Evolutionary conservation across 768 basidiomycete species (phyloP), one percentile per base, ranked within the genome.

Genomic region (Amanita muscaria): DNA sequence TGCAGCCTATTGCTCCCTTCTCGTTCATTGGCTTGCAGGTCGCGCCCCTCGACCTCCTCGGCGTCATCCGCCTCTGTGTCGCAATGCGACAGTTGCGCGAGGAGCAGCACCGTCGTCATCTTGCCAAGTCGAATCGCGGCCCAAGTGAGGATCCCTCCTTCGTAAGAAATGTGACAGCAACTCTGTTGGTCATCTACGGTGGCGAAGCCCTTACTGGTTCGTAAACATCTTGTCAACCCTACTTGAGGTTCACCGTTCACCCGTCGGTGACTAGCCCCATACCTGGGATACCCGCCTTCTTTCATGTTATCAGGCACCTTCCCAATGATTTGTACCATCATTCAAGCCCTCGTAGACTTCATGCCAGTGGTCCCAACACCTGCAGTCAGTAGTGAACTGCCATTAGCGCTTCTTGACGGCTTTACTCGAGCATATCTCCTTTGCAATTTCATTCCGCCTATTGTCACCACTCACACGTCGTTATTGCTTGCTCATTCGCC

Each of bases 361-460:
- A 59, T 89, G 5, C 88, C 88, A 1, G 46, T 53, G 22, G 70
- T 75, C 2, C 84, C 77, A 37, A 57, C 58, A 1, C 65, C 77
- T 31, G 67, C 72, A 3, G 65, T 77, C 40, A 56, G 67, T 48
- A 69, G 70, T 24, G 90, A 94, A 57, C 65, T 91, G 9, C 83
- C 83, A 1, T 61, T 91, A 9, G 67, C 88, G 1, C 45, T 89
- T 34, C 51, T 90, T 4, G 90, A 94, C 57, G 88, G 79, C 8
- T 74, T 90, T 50, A 78, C 80, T 32, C 83, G 89, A 62, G 77
- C 88, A 3, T 72, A 81, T 49, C 73, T 94, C 21, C 66, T 92
- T 1, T 90, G 88, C 58, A 75, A 77, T 52, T 72, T 89, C 50
- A 79, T 89, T 29, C 81, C 88, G 4, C 79, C 85, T 9, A 58